Conservation (phyloP, 495 filamentous ascomycete genomes). For the Talaromyces thailandensis region DNA sequence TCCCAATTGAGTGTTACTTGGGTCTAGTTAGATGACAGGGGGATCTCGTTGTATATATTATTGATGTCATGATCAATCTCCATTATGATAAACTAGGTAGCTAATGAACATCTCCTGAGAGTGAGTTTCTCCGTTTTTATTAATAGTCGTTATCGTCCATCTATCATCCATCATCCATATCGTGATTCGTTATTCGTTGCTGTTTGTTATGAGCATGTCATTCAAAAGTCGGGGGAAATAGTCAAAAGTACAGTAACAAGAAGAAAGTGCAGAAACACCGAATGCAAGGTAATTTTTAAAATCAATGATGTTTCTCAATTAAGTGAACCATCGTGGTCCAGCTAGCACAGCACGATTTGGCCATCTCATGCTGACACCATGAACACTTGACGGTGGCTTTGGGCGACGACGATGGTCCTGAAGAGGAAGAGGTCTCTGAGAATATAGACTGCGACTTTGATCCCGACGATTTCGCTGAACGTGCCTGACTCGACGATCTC, state of each 20-base stretch:
- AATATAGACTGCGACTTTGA: background rate
- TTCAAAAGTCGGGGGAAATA: background rate
- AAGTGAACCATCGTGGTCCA: constrained; percentile 64
- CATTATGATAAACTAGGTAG: background rate
- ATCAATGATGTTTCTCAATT: constrained; percentile 53
- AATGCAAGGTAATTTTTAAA: background rate
- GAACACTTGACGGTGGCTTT: constrained; percentile 57
- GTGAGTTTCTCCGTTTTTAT: background rate
- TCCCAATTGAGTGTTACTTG: background rate
- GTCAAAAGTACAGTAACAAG: background rate
- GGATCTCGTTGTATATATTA: background rate
- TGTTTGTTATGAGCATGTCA: background rate
- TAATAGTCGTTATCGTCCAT: background rate
- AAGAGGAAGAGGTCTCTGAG: constrained; percentile 13
- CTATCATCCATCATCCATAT: background rate
- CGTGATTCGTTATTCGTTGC: background rate
- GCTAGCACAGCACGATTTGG: constrained; percentile 59
- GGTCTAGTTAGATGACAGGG: background rate
- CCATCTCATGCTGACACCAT: constrained; percentile 75
- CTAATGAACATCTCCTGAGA: background rate
- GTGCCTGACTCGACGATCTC: background rate
- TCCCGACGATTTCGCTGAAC: background rate
- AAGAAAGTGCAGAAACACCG: background rate
- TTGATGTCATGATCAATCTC: background rate
- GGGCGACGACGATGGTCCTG: constrained; percentile 16